phyloP scores from a whole-genome alignment of 768 basidiomycete species.

The Collybia sordida region DNA sequence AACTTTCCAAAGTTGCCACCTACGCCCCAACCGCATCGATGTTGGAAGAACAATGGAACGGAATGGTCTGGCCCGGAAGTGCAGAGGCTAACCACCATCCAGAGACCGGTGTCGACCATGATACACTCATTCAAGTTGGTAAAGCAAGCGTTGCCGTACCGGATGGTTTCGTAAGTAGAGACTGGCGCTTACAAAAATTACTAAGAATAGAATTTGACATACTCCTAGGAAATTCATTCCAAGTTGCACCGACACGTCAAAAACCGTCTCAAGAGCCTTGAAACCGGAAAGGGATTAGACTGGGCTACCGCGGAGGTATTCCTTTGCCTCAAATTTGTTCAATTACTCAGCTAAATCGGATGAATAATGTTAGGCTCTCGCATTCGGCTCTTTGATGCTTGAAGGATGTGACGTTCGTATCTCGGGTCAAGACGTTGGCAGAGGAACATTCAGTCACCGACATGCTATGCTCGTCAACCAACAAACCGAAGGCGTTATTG shows the following conservation, averaged over 20 bases:
- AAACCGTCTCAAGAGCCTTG: conserved; percentile 67
- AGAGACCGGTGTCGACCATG: conserved; percentile 62
- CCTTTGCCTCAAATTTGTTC: background rate
- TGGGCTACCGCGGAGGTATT: conserved; percentile 88
- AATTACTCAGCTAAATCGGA: no score
- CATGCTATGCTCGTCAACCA: conserved; percentile 95
- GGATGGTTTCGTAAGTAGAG: conserved; percentile 58
- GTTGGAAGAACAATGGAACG: conserved; percentile 68
- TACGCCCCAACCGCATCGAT: conserved; percentile 54
- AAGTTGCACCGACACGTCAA: conserved; percentile 80
- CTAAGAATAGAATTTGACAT: no score
- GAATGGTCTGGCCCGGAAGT: conserved; percentile 63
- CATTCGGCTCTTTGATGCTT: conserved; percentile 83
- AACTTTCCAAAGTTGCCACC: conserved; percentile 49
- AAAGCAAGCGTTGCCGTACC: conserved; percentile 64
- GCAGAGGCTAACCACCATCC: conserved; percentile 52
- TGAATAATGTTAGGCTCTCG: conserved; percentile 58
- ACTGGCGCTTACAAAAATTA: no score
- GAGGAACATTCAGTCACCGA: conserved; percentile 87
- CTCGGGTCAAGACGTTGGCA: conserved; percentile 90
- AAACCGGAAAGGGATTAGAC: conserved; percentile 72
- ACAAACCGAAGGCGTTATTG: conserved; percentile 71
- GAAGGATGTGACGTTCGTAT: conserved; percentile 85
- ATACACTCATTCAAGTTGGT: conserved; percentile 58
- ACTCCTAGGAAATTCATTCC: conserved; percentile 68